These are phyloP conservation scores for Backusella liffmaniae DNA, from an alignment of 192 early-diverging fungal species.

Conservation along the genomic window DNA sequence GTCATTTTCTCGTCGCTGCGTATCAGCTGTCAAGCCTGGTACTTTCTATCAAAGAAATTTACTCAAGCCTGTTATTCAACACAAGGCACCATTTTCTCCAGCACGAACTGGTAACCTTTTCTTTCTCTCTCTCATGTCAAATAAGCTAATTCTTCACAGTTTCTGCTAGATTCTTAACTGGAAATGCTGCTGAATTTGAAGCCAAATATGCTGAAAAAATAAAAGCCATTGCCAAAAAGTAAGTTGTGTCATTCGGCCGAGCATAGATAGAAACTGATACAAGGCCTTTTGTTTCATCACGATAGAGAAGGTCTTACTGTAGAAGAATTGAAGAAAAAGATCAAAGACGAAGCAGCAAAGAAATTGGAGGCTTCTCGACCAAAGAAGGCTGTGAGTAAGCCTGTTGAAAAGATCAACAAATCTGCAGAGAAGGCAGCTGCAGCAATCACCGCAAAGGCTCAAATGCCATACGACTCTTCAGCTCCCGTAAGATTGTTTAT, in stretches of 20 bases:
- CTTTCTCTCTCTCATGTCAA: neutral
- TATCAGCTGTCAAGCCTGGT: neutral
- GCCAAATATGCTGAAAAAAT: constrained; percentile 41
- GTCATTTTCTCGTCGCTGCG: neutral
- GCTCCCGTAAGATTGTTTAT: constrained; percentile 28
- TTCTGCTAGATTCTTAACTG: constrained; percentile 9
- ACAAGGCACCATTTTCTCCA: neutral
- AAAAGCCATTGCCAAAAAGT: constrained; percentile 33
- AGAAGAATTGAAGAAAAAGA: constrained; percentile 31
- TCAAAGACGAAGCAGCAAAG: constrained; percentile 21
- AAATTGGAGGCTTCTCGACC: constrained; percentile 9
- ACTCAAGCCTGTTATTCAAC: neutral
- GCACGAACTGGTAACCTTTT: neutral
- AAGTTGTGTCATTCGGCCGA: neutral
- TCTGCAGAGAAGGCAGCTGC: constrained; percentile 3
- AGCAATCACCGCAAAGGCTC: constrained; percentile 16
- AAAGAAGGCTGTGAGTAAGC: neutral
- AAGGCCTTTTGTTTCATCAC: neutral
- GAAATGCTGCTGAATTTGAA: constrained; percentile 20
- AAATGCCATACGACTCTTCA: constrained; percentile 35
- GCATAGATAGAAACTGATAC: neutral
- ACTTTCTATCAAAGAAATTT: neutral
- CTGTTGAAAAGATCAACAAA: neutral
- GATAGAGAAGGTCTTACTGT: constrained; percentile 36
- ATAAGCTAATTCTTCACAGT: neutral